Base-by-base conservation (phyloP, 345 rosid species). In the Lumnitzera littorea region DNA sequence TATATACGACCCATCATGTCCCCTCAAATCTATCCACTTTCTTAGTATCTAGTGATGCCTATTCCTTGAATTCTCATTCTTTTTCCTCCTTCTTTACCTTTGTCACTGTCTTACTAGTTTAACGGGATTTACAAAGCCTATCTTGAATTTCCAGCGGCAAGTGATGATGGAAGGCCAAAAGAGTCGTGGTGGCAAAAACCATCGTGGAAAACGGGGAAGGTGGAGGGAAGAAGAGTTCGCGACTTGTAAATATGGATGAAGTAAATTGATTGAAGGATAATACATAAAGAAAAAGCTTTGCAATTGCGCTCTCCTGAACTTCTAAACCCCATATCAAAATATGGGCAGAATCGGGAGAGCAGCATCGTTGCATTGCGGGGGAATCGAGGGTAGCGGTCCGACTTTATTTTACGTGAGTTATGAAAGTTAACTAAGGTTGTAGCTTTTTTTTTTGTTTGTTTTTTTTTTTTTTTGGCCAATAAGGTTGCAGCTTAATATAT, bases 351-450 rank as follows among this genome's bases (percentile, higher is more conserved):
- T 65, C 55, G 76, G 89, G 79, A 86, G 84, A 84, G 86, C 80
- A 72, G 70, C 56, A 82, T 80, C 62, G 68, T 84, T 86, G 89
- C 89, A 84, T 78, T 58, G 89, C 83, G 88, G 94, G 94, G 94
- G 94, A 84, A 86, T 86, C 76, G 94, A 86, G 89, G 94, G 86
- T 82, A 71, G 70, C 94, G 94, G 94, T 86, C 94, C 94, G 89
- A 86, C 67, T 77, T 70, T 60, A 75, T 72, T 61, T 64, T 31
- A 36, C 43, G 46, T 25, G 61, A 56, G 55, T 57, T 50, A 17
- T 72, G 53, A 56, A 20, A 67, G 70, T 61, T 63, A 62, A 61
- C 85, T 84, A 62, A 62, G 66, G 53, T 50, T 52, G 29, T 57
- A 57, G 52, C 53, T 24, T 56, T 20, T 20, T 20, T 20, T 20